phyloP scores from a whole-genome alignment of 306 rosid genomes.

The Trifolium dubium region DNA sequence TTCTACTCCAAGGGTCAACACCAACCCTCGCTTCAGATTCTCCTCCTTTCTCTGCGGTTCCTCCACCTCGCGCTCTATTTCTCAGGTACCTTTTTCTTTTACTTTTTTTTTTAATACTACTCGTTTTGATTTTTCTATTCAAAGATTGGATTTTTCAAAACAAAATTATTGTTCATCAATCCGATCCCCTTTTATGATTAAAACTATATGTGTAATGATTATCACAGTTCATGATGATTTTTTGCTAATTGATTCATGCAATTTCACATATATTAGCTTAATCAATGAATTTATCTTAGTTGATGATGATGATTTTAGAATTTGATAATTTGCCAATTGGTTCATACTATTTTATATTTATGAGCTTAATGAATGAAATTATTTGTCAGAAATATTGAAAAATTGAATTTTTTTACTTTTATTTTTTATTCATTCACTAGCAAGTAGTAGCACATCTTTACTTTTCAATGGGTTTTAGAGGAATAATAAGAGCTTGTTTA shows the following conservation, averaged over 20 bases:
- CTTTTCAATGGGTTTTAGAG: conserved; percentile 8
- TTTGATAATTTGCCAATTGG: conserved; percentile 25
- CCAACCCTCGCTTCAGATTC: conserved; percentile 57
- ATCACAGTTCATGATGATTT: conserved; percentile 25
- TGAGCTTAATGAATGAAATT: too few relatives aligned
- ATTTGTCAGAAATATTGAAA: conserved; percentile 20
- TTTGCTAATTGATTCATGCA: background rate
- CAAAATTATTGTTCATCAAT: conserved; percentile 39
- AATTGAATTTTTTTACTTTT: conserved; percentile 4
- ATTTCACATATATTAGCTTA: too few relatives aligned
- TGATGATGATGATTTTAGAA: conserved; percentile 10
- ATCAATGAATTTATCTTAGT: too few relatives aligned
- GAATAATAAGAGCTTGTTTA: background rate
- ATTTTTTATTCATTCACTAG: background rate
- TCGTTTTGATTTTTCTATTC: too few relatives aligned
- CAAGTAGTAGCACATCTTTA: background rate
- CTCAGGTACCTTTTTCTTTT: conserved; percentile 51
- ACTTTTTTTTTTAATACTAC: too few relatives aligned
- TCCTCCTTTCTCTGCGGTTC: conserved; percentile 79
- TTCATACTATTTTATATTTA: background rate
- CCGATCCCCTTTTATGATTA: conserved; percentile 12
- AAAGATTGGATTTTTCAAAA: conserved; percentile 19
- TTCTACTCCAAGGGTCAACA: conserved; percentile 58
- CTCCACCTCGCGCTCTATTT: conserved; percentile 66
- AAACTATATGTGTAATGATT: background rate